Evolutionary conservation across 2,329 filamentous ascomycete genomes (phyloP).

Genomic region (Curvularia lunata): DNA sequence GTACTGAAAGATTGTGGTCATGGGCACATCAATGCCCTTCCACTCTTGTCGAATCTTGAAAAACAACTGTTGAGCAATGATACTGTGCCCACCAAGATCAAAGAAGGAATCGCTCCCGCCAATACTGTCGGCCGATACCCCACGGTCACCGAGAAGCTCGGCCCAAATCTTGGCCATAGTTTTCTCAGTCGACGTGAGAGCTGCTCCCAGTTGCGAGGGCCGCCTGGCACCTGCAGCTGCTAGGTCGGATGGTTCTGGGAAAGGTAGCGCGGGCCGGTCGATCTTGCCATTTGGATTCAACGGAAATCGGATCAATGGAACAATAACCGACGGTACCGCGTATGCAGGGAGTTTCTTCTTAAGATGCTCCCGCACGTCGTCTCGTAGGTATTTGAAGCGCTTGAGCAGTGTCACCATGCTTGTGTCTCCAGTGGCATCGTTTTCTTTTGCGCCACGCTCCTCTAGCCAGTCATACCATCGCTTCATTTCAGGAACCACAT

Average conservation of each 20-base stretch:
- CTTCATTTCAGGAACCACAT: constrained; percentile 81
- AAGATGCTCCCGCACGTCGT: constrained; percentile 70
- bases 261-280: constrained; percentile 78
- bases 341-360: constrained; percentile 75
- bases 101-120: constrained; percentile 72
- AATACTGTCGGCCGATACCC: constrained; percentile 70
- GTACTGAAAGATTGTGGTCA: constrained; percentile 72
- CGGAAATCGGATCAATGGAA: constrained; percentile 74
- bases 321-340: constrained; percentile 76
- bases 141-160: constrained; percentile 65
- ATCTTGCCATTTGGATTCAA: constrained; percentile 72
- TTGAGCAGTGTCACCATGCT: constrained; percentile 63
- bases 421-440: constrained; percentile 49
- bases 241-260: constrained; percentile 75
- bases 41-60: constrained; percentile 70
- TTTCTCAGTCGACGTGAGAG: constrained; percentile 66
- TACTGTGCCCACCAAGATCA: constrained; percentile 79
- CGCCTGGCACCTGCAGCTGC: constrained; percentile 61
- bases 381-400: constrained; percentile 66
- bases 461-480: constrained; percentile 75
- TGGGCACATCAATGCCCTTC: constrained; percentile 69
- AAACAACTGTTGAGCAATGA: constrained; percentile 81
- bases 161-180: constrained; percentile 76
- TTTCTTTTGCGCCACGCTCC: constrained; percentile 50
- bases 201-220: constrained; percentile 52